Evolutionary conservation across 371 early-diverging fungal species (phyloP), one percentile per base, ranked within the genome.

Genomic region (Lichtheimia ornata): DNA sequence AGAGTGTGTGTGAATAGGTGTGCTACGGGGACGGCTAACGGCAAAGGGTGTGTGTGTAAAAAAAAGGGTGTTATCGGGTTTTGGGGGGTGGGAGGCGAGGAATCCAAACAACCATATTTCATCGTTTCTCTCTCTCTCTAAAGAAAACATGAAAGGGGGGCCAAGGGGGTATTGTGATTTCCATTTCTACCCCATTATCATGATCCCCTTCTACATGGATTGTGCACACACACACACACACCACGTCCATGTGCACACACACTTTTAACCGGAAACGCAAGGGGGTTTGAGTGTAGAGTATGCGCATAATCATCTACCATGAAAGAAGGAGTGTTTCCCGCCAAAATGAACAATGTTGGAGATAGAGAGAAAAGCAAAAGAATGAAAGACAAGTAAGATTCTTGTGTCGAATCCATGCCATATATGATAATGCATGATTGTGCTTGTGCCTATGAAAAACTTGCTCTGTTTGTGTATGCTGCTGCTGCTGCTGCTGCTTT

Each of bases 401-500:
- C 35, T 35, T 35, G 35, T 35, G 11, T 35, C 35, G 35, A 35
- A 35, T 35, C 35, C 9, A 35, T 35, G 35, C 35, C 35, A 35
- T 35, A 35, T 35, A 35, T 35, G 35, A 35, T 2, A 11, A 35
- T 35, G 35, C 35, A 35, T 35, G 35, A 35, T 35, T 47, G 45
- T 27, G 15, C n/a, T 24, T 24, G 40, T 43, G 24, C 30, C 18
- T 63, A 49, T 44, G 45, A 22, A 28, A 22, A 3, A 51, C 20
- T 51, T 9, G 35, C 58, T 47, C 12, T 56, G 50, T 56, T 49
- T 52, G 35, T 45, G 56, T 61, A 61, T 54, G 27, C 35, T 35
- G 35, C 35, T 35, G 35, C 35, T 35, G 6, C 35, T 35, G 6
- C 35, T 9, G 5, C 35, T 35, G 35, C 35, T 22, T 22, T 2